Base-by-base conservation (phyloP, 2,329 filamentous ascomycete species). In the Apiospora koreana region DNA sequence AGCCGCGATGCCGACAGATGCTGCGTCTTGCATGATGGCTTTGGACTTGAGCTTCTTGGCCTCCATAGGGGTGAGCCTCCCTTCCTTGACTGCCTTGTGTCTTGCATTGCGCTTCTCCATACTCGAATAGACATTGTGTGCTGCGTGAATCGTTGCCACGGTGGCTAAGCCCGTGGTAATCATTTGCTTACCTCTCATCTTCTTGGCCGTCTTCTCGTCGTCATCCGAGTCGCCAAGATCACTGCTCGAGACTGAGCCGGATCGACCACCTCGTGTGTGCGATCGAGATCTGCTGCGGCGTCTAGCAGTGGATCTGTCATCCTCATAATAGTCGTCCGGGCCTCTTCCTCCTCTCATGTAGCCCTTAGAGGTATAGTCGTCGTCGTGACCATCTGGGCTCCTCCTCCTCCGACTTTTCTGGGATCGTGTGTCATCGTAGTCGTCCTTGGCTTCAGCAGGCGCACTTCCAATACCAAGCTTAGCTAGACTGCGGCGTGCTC, bases 151-250 rank as follows among this genome's bases (percentile, higher is more conserved):
- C 74, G 87, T 89, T 76, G 88, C 87, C 72, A 89, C 86, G 68
- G 86, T 83, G 69, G 88, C 88, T 70, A 89, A 80, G 65, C 86
- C 87, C 9, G 86, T 85, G 69, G 86, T 89, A 70, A 90, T 73
- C 71, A 88, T 75, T 83, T 89, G 87, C 85, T 89, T 89, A 88
- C 87, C 87, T 87, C 83, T 86, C 83, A 89, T 87, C 78, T 87
- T 89, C 78, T 83, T 86, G 46, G 83, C 83, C 72, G 81, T 82
- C 78, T 83, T 88, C 77, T 85, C 83, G 73, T 90, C 88, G 28
- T 87, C 86, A 23, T 87, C 85, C 72, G 88, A 89, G 79, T 89
- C 86, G 67, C 87, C 87, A 66, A 89, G 77, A 75, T 89, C 86
- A 25, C 86, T 86, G 43, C 85, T 87, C 21, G 86, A 88, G 64